A percentile compares a stretch with the other conserved stretches of the same genome.
These are phyloP conservation scores for Isabelozyma gotoi DNA, from an alignment of 805 yeast species.

Conservation along the genomic window DNA sequence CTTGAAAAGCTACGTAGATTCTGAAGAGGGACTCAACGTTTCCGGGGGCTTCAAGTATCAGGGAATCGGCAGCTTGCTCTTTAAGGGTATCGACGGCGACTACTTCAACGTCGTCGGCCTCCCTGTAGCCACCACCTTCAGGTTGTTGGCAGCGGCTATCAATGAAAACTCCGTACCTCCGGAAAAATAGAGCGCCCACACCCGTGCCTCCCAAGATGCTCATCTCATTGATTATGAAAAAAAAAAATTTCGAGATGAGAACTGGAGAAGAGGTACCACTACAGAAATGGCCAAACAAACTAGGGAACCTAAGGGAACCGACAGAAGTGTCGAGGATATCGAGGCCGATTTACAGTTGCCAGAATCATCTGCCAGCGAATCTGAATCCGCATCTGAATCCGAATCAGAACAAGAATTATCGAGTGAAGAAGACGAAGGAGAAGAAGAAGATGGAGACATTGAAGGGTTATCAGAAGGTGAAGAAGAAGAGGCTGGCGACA, in stretches of 20 bases:
- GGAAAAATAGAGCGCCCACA: no score
- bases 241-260: conserved; percentile 1
- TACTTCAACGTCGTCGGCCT: conserved; percentile 85
- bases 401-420: conserved; percentile 19
- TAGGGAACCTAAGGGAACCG: conserved; percentile 4
- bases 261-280: conserved; percentile 12
- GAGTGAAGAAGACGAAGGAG: conserved; percentile 20
- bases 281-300: conserved; percentile 6
- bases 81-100: conserved; percentile 72
- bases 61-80: conserved; percentile 64
- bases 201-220: not conserved
- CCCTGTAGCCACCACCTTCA: conserved; percentile 63
- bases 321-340: conserved; percentile 17
- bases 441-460: conserved; percentile 8
- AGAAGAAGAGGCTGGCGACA: conserved; percentile 15
- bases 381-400: conserved; percentile 14
- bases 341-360: conserved; percentile 18
- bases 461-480: conserved; percentile 23
- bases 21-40: conserved; percentile 74
- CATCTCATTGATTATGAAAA: not conserved
- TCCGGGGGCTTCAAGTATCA: conserved; percentile 95
- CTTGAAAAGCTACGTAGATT: conserved; percentile 58
- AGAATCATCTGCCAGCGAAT: conserved; percentile 14
- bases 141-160: conserved; percentile 31
- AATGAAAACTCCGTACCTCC: not conserved